These are phyloP conservation scores for Lachnellula hyalina DNA, from an alignment of 2,329 filamentous ascomycete species.

Conservation along the genomic window DNA sequence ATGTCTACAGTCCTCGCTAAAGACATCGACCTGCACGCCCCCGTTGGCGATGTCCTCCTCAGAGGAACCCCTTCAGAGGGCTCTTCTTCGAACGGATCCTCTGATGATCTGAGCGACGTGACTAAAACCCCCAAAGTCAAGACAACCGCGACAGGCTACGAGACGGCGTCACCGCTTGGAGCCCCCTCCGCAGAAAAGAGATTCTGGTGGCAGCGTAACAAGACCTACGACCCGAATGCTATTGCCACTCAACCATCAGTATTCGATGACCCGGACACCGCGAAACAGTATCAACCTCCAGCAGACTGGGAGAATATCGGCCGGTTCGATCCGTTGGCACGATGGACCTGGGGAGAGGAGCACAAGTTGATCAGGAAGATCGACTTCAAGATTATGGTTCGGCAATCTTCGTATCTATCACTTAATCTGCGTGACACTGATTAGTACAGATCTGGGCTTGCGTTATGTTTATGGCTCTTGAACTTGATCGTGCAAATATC, in stretches of 20 bases:
- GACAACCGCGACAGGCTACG: not conserved
- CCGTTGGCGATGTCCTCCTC: not conserved
- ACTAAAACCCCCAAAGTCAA: not conserved
- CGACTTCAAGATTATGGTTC: constrained; percentile 31
- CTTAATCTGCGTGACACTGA: constrained; percentile 1
- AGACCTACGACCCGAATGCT: constrained; percentile 19
- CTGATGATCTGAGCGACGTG: not conserved
- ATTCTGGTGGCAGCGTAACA: constrained; percentile 22
- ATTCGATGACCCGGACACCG: constrained; percentile 23
- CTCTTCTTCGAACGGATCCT: constrained; percentile 2
- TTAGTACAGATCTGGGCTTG: constrained; percentile 32
- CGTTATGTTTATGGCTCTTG: constrained; percentile 56
- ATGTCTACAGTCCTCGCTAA: constrained; percentile 11
- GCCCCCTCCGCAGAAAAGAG: constrained; percentile 16
- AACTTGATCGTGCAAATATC: constrained; percentile 57
- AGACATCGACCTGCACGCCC: not conserved
- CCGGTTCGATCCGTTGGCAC: constrained; percentile 23
- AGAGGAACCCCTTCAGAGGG: not conserved
- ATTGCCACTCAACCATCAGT: constrained; percentile 26
- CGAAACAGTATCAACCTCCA: constrained; percentile 23
- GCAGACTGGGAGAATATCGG: constrained; percentile 23
- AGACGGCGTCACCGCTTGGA: constrained; percentile 12
- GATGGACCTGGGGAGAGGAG: constrained; percentile 28
- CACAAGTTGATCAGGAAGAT: constrained; percentile 24
- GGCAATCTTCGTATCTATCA: not conserved